Evolutionary conservation across 345 rosid species (phyloP).

Genomic region (Sisymbrium altissimum): DNA sequence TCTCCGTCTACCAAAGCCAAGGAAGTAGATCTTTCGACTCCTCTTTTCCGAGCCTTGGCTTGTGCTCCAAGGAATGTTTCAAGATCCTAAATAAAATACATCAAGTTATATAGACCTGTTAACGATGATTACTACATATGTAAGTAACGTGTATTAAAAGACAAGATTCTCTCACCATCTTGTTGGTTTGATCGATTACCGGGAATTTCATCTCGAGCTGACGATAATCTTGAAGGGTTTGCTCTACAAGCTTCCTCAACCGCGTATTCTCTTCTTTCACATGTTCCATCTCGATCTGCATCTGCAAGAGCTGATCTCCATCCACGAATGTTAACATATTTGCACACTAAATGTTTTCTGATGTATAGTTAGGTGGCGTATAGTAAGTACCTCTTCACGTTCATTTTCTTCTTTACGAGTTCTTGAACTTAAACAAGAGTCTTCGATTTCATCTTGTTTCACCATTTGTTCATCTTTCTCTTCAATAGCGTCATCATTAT

Average conservation of each 20-base stretch:
- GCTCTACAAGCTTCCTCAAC: slow-evolving; percentile 33
- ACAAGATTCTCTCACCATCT: slow-evolving; percentile 20
- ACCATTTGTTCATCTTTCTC: slow-evolving; percentile 9
- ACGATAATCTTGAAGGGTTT: slow-evolving; percentile 32
- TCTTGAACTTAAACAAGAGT: slow-evolving; percentile 19
- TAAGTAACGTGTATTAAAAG: not conserved
- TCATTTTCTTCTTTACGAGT: slow-evolving; percentile 23
- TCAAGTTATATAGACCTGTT: not conserved
- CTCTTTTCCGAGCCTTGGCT: slow-evolving; percentile 21
- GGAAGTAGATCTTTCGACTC: slow-evolving; percentile 9
- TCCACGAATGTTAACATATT: slow-evolving; percentile 7
- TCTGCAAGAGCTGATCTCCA: slow-evolving; percentile 30
- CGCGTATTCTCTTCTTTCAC: slow-evolving; percentile 34
- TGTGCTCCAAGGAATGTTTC: slow-evolving; percentile 24
- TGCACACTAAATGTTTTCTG: not conserved
- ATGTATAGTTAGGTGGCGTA: not conserved
- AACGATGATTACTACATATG: not conserved
- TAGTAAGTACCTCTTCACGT: slow-evolving; percentile 32
- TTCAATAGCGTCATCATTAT: not conserved
- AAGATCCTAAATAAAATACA: slow-evolving; percentile 20
- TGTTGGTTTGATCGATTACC: slow-evolving; percentile 14
- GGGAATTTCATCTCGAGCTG: slow-evolving; percentile 38
- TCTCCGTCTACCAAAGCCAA: slow-evolving; percentile 1
- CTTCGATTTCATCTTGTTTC: not conserved
- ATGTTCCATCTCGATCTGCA: slow-evolving; percentile 32